Percentiles rank a stretch among this genome's conserved stretches.
These are phyloP conservation scores for Anisogramma anomala DNA, from an alignment of 2,329 filamentous ascomycete genomes.

Conservation along the genomic window DNA sequence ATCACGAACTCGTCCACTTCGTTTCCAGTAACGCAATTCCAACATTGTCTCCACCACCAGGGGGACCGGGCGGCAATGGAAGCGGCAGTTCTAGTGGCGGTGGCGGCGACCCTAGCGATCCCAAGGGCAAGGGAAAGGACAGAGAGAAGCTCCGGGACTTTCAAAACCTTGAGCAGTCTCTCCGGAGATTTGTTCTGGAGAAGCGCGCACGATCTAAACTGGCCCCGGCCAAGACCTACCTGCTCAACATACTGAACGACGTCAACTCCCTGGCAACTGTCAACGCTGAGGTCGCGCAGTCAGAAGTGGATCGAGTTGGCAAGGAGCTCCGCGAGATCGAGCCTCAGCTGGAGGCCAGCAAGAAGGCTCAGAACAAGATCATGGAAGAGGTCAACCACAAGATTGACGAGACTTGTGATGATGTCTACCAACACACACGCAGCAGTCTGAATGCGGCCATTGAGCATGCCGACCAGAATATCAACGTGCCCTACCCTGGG, in stretches of 20 bases:
- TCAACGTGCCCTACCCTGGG: slow-evolving; percentile 79
- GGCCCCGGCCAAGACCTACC: slow-evolving; percentile 87
- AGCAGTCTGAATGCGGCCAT: slow-evolving; percentile 67
- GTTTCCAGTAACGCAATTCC: slow-evolving; percentile 95
- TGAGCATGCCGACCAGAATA: slow-evolving; percentile 61
- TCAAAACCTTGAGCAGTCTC: slow-evolving; percentile 73
- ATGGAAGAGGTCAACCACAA: slow-evolving; percentile 69
- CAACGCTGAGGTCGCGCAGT: slow-evolving; percentile 76
- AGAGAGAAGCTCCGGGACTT: slow-evolving; percentile 85
- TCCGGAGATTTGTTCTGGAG: slow-evolving; percentile 87
- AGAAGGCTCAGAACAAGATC: slow-evolving; percentile 67
- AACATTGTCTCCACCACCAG: slow-evolving; percentile 48
- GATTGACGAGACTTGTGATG: slow-evolving; percentile 74
- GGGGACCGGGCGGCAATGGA: slow-evolving; percentile 40
- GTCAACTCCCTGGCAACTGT: slow-evolving; percentile 71
- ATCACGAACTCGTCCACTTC: slow-evolving; percentile 87
- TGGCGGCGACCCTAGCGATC: slow-evolving; percentile 46
- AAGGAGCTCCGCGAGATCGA: slow-evolving; percentile 72
- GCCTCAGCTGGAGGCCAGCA: slow-evolving; percentile 72
- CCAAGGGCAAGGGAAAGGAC: slow-evolving; percentile 72
- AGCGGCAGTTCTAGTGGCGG: slow-evolving; percentile 42
- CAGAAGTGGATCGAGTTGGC: slow-evolving; percentile 73
- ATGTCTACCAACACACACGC: slow-evolving; percentile 77
- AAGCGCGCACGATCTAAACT: slow-evolving; percentile 93
- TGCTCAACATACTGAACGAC: slow-evolving; percentile 85